phyloP scores from a whole-genome alignment of 2,329 filamentous ascomycete genomes.

The Hymenoscyphus infarciens region DNA sequence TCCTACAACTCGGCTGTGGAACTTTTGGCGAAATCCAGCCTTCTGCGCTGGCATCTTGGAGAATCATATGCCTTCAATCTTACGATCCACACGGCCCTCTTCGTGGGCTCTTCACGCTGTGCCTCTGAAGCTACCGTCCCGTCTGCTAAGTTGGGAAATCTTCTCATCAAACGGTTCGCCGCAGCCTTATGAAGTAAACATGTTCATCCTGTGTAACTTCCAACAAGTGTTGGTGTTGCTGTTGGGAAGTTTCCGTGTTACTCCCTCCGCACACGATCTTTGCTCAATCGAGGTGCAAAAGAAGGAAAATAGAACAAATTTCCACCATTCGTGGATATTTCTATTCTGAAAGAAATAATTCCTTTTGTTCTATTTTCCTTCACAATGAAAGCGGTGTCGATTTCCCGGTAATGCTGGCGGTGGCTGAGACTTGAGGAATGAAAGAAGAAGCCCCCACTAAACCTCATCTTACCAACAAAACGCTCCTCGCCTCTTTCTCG shows the following conservation, averaged over 20 bases:
- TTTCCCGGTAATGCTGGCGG: background rate
- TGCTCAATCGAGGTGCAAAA: background rate
- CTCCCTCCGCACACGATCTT: background rate
- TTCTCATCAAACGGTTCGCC: background rate
- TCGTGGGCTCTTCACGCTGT: background rate
- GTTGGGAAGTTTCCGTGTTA: background rate
- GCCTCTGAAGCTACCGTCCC: background rate
- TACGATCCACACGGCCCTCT: background rate
- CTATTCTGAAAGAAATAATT: background rate
- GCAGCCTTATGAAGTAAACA: background rate
- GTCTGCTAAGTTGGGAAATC: background rate
- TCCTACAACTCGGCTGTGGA: background rate
- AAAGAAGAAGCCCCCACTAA: background rate
- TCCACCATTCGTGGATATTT: background rate
- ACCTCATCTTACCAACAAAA: background rate
- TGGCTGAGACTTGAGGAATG: background rate
- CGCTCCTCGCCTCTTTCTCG: background rate
- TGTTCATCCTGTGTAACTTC: background rate
- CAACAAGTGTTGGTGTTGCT: background rate
- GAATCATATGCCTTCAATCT: background rate
- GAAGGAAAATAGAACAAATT: background rate
- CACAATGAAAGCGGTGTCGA: background rate
- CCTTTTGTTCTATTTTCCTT: background rate
- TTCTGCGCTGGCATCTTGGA: constrained; percentile 1
- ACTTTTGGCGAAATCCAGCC: background rate